Conservation (phyloP, 2,329 filamentous ascomycete genomes). For the Colletotrichum melonis region DNA sequence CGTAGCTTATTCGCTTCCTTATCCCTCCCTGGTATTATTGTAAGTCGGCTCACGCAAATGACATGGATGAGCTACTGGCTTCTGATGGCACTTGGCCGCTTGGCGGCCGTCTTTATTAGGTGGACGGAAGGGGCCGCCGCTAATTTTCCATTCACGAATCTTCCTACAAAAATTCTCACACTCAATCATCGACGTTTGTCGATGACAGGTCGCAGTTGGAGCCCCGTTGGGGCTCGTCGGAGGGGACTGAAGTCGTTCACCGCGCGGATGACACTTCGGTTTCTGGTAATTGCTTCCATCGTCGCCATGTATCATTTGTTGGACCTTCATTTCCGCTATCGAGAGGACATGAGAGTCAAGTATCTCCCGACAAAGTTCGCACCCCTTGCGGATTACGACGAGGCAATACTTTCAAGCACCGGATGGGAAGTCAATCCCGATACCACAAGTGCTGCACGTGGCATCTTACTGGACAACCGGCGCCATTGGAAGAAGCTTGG, state of each 20-base stretch:
- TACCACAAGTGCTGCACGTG: background rate
- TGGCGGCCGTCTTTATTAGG: conserved; percentile 21
- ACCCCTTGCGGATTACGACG: conserved; percentile 4
- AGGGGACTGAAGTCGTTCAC: conserved; percentile 5
- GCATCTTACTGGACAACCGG: conserved; percentile 36
- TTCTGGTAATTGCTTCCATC: conserved; percentile 16
- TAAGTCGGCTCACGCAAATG: conserved; percentile 10
- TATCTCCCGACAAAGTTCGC: conserved; percentile 30
- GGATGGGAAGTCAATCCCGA: conserved; percentile 5
- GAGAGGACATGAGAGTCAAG: conserved; percentile 30
- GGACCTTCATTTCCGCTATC: conserved; percentile 28
- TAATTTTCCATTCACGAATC: background rate
- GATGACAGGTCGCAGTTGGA: conserved; percentile 30
- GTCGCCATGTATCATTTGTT: conserved; percentile 24
- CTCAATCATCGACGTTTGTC: background rate
- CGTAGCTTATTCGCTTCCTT: background rate
- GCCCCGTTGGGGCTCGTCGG: conserved; percentile 18
- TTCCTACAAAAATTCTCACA: background rate
- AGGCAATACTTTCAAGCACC: conserved; percentile 3
- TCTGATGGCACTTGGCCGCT: background rate
- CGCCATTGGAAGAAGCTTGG: conserved; percentile 43
- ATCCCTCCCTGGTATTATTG: conserved; percentile 11
- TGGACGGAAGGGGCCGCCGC: background rate
- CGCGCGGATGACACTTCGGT: conserved; percentile 12
- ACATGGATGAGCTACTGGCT: background rate